phyloP scores from a whole-genome alignment of 257 asterid species.

The Leptodermis oblonga region DNA sequence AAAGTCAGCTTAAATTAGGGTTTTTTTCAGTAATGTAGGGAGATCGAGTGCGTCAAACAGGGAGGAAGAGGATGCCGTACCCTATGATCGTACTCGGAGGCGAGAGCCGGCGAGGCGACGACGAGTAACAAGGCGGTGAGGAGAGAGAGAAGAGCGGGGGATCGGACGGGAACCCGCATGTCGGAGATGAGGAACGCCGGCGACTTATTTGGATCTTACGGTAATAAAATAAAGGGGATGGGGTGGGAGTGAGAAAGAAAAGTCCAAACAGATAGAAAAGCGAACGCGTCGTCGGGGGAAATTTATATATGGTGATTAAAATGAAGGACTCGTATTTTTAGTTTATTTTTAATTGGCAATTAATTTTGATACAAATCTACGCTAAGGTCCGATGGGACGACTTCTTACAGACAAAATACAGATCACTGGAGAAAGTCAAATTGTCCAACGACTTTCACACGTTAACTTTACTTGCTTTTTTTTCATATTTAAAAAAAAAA shows the following conservation, averaged over 20 bases:
- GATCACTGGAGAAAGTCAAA: neutral
- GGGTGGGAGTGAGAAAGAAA: slow-evolving; percentile 7
- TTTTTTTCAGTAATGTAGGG: slow-evolving; percentile 13
- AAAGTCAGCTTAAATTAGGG: slow-evolving; percentile 30
- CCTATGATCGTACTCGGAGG: slow-evolving; percentile 50
- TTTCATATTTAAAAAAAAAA: too few relatives aligned
- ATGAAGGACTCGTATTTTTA: neutral
- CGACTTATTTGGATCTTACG: slow-evolving; percentile 20
- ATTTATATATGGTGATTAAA: neutral
- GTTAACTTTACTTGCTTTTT: neutral
- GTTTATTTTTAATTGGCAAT: neutral
- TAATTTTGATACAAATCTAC: neutral
- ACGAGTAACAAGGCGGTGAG: slow-evolving; percentile 19
- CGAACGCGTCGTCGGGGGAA: neutral
- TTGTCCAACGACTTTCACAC: neutral
- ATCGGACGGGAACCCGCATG: slow-evolving; percentile 33
- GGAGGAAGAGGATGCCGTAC: slow-evolving; percentile 9
- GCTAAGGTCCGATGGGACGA: neutral
- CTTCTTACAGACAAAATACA: too few relatives aligned
- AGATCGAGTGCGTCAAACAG: neutral
- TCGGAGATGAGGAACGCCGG: slow-evolving; percentile 31
- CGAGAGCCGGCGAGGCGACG: slow-evolving; percentile 35
- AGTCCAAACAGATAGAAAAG: neutral
- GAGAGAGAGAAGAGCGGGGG: slow-evolving; percentile 15
- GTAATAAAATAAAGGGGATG: neutral